Evolutionary conservation across 164 flowering plant genomes (phyloP), one percentile per base, ranked within the genome.

Genomic region (Echeveria elegans): DNA sequence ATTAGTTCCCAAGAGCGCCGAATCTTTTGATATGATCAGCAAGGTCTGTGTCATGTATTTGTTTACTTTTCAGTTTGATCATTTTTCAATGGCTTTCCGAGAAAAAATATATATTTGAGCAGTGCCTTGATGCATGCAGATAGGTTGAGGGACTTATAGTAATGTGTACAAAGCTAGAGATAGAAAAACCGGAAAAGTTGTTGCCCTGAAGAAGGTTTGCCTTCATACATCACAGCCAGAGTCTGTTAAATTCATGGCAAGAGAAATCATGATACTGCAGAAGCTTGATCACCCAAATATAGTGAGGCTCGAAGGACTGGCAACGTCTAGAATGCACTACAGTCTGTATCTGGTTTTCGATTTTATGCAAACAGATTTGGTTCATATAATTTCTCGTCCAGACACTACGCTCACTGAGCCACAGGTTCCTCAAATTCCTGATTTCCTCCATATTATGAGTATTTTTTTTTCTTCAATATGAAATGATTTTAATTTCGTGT

Each of bases 141-240:
- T 83, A 67, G 85, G 87, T 14, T 75, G 75, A 34, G 85, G 85
- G 43, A 83, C 85, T 2, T 81, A 81, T 65, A 83, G 87, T 68
- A 81, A 83, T 77, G 87, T 83, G 70, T 83, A 81, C 34, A 83
- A 83, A 70, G 87, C 87, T 68, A 76, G 83, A 66, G 85, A 83
- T 29, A 73, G 68, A 38, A 77, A 76, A 11, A 82, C 81, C 6
- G 80, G 80, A 12, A 77, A 80, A 58, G 76, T 83, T 66, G 87
- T 83, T 47, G 86, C 86, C 47, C 40, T 83, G 28, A 83, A 83
- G 77, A 83, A 83, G 77, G 85, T 81, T 11, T 70, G 76, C 0
- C 80, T 83, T 37, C 81, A 83, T 28, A 82, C 85, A 64, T 72
- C 82, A 11, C 82, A 83, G 64, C 80, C 87, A 24, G 83, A 83